Base-by-base conservation (phyloP, 768 basidiomycete species). In the Rhodosporidiobolus sp. region DNA sequence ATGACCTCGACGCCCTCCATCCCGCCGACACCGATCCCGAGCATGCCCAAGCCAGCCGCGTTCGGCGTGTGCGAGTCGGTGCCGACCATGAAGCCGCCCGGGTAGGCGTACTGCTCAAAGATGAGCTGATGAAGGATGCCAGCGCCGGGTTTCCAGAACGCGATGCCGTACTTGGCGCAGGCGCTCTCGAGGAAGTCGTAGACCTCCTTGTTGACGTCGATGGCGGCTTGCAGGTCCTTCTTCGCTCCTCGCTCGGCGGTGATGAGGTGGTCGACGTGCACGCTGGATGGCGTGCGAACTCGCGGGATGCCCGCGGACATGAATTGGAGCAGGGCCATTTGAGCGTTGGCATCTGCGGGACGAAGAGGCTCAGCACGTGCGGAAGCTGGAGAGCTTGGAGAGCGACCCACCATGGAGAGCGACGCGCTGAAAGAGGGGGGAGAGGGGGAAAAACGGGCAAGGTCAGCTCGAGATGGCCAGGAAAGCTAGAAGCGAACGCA, bases 301-400 rank as follows among this genome's bases (percentile, higher is more conserved):
- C 93, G 94, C 81, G 92, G 92, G 87, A 99, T 93, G 75, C 95
- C 95, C 26, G 95, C 94, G 61, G 95, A 97, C 95, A 99, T 99
- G 87, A 99, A 99, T 86, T 99, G 95, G 76, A 99, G 86, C 67
- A 99, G 87, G 30, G 95, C 95, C 95, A 99, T 99, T 91, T 98
- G 81, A 79, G 82, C 83, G 77, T 83, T 84, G 57, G 83, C 83
- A 80, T 83, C 83, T 75, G 14, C 38, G 38, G 38, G 38, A 7
- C 7, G 38, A 14, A 43, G 14, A 7, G 38, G 38, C 8, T 43
- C 8, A 43, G 38, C 38, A 14, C 38, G 14, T 14, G n/a, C n/a
- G n/a, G n/a, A n/a, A 43, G 7, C 38, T 43, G 7, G 8, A 43
- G 38, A 14, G 38, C 38, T 7, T 14, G 14, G 38, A 43, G 38